A percentile compares a stretch with the other conserved stretches of the same genome.
phyloP scores from a whole-genome alignment of 495 filamentous ascomycete genomes.

The Hypoxylon trugodes region DNA sequence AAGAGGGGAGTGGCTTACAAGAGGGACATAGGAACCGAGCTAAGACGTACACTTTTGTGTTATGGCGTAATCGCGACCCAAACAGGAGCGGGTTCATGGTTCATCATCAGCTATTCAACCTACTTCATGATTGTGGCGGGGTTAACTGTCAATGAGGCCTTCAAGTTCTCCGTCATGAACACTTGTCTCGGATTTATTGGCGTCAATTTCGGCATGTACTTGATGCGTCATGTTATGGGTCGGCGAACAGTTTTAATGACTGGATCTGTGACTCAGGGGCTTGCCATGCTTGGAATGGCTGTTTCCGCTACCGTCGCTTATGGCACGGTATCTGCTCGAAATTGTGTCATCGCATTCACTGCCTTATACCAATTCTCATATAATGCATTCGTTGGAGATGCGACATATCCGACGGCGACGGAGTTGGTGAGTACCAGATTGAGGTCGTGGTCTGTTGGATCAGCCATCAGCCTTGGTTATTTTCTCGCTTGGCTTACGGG shows the following conservation, averaged over 20 bases:
- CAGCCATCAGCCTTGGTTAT: constrained; percentile 57
- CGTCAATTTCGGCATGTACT: constrained; percentile 50
- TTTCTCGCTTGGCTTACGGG: constrained; percentile 54
- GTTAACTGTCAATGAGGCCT: constrained; percentile 48
- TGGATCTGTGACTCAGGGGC: constrained; percentile 44
- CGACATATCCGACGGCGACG: constrained; percentile 52
- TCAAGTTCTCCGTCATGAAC: constrained; percentile 50
- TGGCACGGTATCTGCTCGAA: constrained; percentile 39
- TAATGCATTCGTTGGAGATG: constrained; percentile 52
- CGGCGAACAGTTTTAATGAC: constrained; percentile 48
- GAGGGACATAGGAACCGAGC: constrained; percentile 40
- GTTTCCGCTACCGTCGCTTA: constrained; percentile 43
- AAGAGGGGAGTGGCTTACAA: constrained; percentile 27
- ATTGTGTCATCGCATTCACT: constrained; percentile 43
- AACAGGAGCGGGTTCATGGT: constrained; percentile 49
- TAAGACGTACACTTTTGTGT: constrained; percentile 51
- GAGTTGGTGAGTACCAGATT: constrained; percentile 59
- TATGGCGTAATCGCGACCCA: constrained; percentile 49
- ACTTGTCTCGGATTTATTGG: constrained; percentile 51
- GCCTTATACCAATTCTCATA: constrained; percentile 45
- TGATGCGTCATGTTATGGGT: constrained; percentile 50
- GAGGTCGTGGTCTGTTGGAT: constrained; percentile 60
- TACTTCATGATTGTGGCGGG: constrained; percentile 54
- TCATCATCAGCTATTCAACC: constrained; percentile 52
- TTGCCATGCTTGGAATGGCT: constrained; percentile 49